phyloP scores from a whole-genome alignment of 495 filamentous ascomycete species.

The Tuber borchii region DNA sequence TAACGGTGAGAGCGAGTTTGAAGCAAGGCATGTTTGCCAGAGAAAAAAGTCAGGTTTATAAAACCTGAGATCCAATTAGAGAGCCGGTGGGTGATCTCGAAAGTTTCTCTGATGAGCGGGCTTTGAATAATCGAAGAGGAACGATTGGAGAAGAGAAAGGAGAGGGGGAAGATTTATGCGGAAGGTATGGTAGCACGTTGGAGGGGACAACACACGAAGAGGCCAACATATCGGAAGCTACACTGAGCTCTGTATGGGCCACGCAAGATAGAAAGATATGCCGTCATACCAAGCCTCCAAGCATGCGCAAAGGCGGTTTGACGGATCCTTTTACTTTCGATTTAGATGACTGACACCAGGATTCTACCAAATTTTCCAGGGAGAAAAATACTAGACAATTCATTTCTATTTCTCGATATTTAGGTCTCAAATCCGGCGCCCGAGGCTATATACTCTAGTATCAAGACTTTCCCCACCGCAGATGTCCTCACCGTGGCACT shows the following conservation, averaged over 20 bases:
- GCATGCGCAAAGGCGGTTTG: background rate
- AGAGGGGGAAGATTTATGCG: background rate
- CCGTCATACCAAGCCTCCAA: background rate
- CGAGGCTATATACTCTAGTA: background rate
- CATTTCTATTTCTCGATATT: background rate
- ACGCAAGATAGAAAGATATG: background rate
- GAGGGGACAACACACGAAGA: background rate
- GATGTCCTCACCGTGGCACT: background rate
- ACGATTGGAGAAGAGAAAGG: background rate
- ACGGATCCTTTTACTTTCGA: background rate
- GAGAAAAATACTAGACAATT: background rate
- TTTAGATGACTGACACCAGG: background rate
- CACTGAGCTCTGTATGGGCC: background rate
- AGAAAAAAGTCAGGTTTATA: background rate
- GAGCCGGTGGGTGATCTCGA: background rate
- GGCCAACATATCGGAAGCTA: background rate
- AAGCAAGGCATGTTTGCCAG: slow-evolving; percentile 14
- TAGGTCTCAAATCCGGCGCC: background rate
- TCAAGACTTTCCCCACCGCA: background rate
- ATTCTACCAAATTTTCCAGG: background rate
- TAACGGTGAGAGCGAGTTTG: slow-evolving; percentile 13
- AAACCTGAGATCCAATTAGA: background rate
- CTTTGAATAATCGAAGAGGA: background rate
- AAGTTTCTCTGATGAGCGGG: background rate
- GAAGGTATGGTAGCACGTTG: background rate